These are phyloP conservation scores for Stagonosporopsis vannaccii DNA, from an alignment of 2,329 filamentous ascomycete species.

Conservation along the genomic window DNA sequence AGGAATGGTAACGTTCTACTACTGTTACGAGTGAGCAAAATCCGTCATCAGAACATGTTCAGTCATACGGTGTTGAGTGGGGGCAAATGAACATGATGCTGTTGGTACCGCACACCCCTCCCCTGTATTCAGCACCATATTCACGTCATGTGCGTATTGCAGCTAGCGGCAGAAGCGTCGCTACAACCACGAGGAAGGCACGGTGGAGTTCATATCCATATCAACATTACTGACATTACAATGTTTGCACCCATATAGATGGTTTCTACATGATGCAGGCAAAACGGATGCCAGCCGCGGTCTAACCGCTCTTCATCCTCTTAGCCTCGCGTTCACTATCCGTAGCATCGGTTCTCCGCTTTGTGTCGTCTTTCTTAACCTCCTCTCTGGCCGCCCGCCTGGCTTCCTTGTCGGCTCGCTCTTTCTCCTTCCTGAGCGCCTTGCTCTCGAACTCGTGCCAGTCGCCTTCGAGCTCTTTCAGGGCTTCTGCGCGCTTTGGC, in stretches of 20 bases:
- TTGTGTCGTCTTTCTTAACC: conserved; percentile 42
- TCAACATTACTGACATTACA: not conserved
- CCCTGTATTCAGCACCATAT: no score
- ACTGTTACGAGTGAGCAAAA: no score
- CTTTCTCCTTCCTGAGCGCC: conserved; percentile 87
- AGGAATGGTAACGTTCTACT: no score
- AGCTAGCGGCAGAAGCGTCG: no score
- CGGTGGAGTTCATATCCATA: not conserved
- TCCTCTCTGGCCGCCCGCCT: conserved; percentile 49
- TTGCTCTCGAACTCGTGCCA: conserved; percentile 99
- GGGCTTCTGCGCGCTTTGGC: conserved; percentile 80
- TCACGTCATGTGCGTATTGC: no score
- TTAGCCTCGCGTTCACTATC: conserved; percentile 44
- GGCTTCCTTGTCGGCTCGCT: conserved; percentile 68
- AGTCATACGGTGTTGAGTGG: no score
- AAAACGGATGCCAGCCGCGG: not conserved
- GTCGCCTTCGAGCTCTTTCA: conserved; percentile 84
- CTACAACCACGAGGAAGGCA: not conserved
- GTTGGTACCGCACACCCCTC: no score
- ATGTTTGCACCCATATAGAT: not conserved
- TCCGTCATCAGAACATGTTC: no score
- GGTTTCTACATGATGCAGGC: not conserved
- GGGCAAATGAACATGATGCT: no score
- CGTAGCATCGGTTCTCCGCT: conserved; percentile 41
- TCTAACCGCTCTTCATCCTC: conserved; percentile 33